Conservation (phyloP, 352 stramenopile genomes). For the Albugo candida region DNA sequence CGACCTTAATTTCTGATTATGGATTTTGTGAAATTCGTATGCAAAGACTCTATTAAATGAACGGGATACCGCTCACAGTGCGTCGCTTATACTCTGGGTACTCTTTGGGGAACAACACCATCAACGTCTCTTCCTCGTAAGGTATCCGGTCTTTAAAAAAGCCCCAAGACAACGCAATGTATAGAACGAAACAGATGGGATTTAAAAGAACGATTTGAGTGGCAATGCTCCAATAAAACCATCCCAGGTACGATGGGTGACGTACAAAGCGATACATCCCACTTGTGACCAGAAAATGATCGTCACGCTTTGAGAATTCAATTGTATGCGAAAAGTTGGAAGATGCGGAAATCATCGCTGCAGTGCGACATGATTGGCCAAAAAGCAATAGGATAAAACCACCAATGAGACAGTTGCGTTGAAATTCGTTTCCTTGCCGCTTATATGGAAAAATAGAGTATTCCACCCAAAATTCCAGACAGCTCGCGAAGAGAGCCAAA, state of each 20-base stretch:
- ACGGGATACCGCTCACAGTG: slow-evolving; percentile 86
- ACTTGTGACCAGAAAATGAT: slow-evolving; percentile 87
- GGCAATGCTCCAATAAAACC: slow-evolving; percentile 92
- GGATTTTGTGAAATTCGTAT: too few species aligned
- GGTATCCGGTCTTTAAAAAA: slow-evolving; percentile 92
- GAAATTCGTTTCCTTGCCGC: too few species aligned
- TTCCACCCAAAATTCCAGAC: slow-evolving; percentile 84
- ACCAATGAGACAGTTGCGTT: slow-evolving; percentile 10
- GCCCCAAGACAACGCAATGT: slow-evolving; percentile 78
- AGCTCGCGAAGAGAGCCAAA: slow-evolving; percentile 57
- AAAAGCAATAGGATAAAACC: slow-evolving; percentile 56
- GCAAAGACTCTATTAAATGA: too few species aligned
- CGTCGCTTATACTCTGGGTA: slow-evolving; percentile 80
- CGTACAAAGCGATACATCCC: slow-evolving; percentile 84
- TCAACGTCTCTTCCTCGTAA: slow-evolving; percentile 85
- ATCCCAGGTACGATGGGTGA: slow-evolving; percentile 92
- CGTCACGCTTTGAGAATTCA: slow-evolving; percentile 82
- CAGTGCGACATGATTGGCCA: slow-evolving; percentile 77
- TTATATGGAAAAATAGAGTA: slow-evolving; percentile 37
- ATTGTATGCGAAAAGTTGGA: slow-evolving; percentile 94
- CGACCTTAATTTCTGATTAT: too few species aligned
- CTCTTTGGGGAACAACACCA: slow-evolving; percentile 81
- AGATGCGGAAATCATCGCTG: slow-evolving; percentile 84
- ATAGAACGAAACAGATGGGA: slow-evolving; percentile 66
- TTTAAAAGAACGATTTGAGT: slow-evolving; percentile 90